phyloP scores from a whole-genome alignment of 805 yeast species.

The Metschnikowia colocasiae region DNA sequence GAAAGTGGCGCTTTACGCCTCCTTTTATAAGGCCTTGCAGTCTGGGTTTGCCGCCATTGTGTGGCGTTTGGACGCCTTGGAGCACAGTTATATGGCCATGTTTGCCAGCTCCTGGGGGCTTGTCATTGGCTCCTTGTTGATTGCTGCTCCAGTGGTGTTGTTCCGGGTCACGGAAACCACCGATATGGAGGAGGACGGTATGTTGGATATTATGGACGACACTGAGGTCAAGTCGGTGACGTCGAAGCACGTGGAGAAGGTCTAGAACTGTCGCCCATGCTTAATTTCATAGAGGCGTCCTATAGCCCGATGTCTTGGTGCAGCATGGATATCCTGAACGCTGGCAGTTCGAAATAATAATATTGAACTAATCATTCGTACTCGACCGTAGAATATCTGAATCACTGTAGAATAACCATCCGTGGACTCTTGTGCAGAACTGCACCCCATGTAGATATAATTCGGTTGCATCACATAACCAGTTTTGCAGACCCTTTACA shows the following conservation, averaged over 20 bases:
- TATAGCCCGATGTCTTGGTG: no score
- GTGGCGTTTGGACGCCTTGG: slow-evolving; percentile 53
- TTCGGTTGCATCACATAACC: no score
- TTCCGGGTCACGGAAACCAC: slow-evolving; percentile 45
- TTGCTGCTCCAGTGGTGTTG: slow-evolving; percentile 47
- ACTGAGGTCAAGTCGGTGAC: slow-evolving; percentile 26
- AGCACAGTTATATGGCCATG: slow-evolving; percentile 34
- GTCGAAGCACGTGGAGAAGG: slow-evolving; percentile 14
- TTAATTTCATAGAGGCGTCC: background rate
- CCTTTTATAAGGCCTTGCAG: slow-evolving; percentile 61
- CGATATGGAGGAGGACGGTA: slow-evolving; percentile 29
- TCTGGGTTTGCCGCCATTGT: slow-evolving; percentile 61
- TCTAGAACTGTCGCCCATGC: background rate
- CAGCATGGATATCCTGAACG: background rate
- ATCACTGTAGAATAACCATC: background rate
- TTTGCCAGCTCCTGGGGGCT: slow-evolving; percentile 54
- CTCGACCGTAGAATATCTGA: background rate
- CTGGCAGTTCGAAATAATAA: background rate
- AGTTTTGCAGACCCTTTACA: no score
- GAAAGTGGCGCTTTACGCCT: slow-evolving; percentile 54
- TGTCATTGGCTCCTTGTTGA: slow-evolving; percentile 42
- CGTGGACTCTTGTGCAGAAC: no score
- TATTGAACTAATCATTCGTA: background rate
- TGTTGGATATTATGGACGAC: slow-evolving; percentile 21
- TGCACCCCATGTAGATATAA: no score